Evolutionary conservation across 169 alveolate genomes (phyloP).

Genomic region (Toxoplasma gondii): DNA sequence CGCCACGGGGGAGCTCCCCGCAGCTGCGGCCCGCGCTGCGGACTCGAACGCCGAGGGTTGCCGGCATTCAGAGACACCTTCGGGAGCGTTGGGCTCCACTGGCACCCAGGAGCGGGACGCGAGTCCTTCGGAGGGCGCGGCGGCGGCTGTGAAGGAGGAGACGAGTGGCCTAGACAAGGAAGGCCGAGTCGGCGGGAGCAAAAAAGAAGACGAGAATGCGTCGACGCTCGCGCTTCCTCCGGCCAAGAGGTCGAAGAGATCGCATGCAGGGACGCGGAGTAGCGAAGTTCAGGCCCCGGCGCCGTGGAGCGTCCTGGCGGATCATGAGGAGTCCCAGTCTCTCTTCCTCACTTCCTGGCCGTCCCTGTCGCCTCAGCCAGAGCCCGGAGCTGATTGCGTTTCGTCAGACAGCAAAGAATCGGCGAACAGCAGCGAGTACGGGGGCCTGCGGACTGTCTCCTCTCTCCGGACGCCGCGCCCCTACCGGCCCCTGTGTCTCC

Average conservation of each 20-base stretch:
- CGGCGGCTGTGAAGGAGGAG: neutral
- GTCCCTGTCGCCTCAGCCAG: neutral
- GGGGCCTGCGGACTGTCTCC: no score
- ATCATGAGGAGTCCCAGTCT: neutral
- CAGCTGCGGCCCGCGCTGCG: no score
- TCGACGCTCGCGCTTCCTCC: neutral
- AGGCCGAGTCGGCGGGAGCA: neutral
- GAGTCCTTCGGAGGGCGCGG: neutral
- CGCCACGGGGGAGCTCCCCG: no score
- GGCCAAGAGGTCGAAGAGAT: neutral
- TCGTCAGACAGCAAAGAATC: neutral
- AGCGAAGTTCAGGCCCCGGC: neutral
- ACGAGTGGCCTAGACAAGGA: neutral
- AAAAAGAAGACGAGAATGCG: neutral
- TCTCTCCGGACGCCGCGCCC: neutral
- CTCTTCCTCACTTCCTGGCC: slow-evolving; percentile 45
- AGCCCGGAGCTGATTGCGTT: neutral
- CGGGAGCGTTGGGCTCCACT: neutral
- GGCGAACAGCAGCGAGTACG: neutral
- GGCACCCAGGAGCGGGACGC: neutral
- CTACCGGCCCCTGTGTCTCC: slow-evolving; percentile 6
- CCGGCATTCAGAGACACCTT: no score
- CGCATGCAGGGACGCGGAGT: neutral
- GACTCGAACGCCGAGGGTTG: no score
- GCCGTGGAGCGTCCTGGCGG: neutral